Evolutionary conservation across 768 basidiomycete species (phyloP), one percentile per base, ranked within the genome.

Genomic region (Pleurotus eryngii): DNA sequence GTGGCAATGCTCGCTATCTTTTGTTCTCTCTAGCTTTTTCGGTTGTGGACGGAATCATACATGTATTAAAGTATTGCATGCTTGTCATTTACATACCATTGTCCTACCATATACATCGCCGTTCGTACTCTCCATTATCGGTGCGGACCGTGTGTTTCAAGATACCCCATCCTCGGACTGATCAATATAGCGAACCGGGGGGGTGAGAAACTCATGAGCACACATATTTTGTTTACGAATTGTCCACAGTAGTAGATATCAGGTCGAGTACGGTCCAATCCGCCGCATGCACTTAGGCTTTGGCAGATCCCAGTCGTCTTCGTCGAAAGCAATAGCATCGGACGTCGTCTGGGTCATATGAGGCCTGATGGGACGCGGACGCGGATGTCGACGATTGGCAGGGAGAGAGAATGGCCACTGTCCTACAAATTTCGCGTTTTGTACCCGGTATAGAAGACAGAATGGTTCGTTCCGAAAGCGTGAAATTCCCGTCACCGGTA

Each of bases 351-450:
- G 22, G 6, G 47, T 20, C 1, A 24, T 8, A 22, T 14, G 49
- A 50, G 6, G 49, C 30, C 49, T 26, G 7, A 11, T 1, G 30
- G 30, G 30, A 11, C 30, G 30, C 11, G 5, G 47, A 24, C 14
- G 17, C 2, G 49, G 49, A 17, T 18, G 49, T 5, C 49, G 49
- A 11, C 49, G 47, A 27, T 15, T 49, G 4, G 4, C 26, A 37
- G 49, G 49, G 15, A 26, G 12, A 6, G 49, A 51, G 20, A 30
- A 51, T 9, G 49, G 49, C 49, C 49, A 51, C 58, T 0, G 75
- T 72, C 0, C 78, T 69, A 55, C 80, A 83, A 17, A 81, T 79
- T 61, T 82, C 80, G 40, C 65, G 70, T 1, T 60, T 71, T 0
- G 76, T 78, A 3, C 65, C 76, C 14, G 64, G 64, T 1, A 75